Base-by-base conservation (phyloP, 305 asterid genomes). In the Coffea humblotiana region DNA sequence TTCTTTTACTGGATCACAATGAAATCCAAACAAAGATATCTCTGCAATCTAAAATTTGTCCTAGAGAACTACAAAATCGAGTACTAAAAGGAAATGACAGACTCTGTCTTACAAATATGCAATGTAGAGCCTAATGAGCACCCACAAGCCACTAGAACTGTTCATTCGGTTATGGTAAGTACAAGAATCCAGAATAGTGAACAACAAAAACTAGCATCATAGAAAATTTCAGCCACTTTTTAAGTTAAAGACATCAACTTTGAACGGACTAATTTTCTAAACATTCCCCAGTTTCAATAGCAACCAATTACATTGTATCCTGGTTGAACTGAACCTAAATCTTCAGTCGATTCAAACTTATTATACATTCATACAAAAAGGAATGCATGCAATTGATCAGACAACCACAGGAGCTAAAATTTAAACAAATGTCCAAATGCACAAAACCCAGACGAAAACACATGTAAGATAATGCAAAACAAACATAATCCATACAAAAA, bases 351-450 rank as follows among this genome's bases (percentile, higher is more conserved):
- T 32, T 10, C 16, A 49, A 49, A 1, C 1, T n/a, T 15, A 16
- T 29, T 14, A 65, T 37, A 37, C 43, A 37, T 37, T 37, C 0
- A 37, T 37, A 37, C 43, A 37, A 37, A 37, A 37, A 37, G 23
- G 40, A 68, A 74, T 74, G 69, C 78, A 58, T 37, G 69, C 21
- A 58, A 74, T 74, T 63, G 51, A 74, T 15, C 68, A 52, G 27
- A 74, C 6, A 71, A 9, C 75, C 48, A 10, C 54, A 7, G 27
- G 61, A 71, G 29, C 19, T 47, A 71, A 47, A 47, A 45, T 25
- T 35, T 35, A 71, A 32, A 71, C 47, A 71, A 47, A 45, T 71
- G 14, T n/a, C 27, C 40, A 45, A 18, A 32, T 10, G 23, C 54
- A 37, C 23, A 37, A 5, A 69, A 6, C 52, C 73, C 45, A 69